Percentiles rank a stretch among this genome's conserved stretches.
phyloP scores from a whole-genome alignment of 305 asterid genomes.

The Fraxinus angustifolia region DNA sequence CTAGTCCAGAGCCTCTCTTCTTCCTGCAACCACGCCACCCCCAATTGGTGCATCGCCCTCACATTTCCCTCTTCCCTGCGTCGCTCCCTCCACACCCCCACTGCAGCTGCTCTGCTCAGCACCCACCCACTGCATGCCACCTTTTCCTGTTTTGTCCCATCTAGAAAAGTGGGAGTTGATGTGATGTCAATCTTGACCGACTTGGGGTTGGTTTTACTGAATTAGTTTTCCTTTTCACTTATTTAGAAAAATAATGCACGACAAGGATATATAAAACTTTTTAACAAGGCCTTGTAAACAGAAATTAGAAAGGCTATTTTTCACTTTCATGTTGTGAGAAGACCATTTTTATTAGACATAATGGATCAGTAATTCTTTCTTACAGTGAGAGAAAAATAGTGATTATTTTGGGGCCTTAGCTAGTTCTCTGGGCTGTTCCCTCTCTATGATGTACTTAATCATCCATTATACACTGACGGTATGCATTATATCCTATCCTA shows the following conservation, averaged over 20 bases:
- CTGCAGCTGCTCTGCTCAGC: neutral
- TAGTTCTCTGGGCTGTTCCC: neutral
- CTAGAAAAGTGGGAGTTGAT: neutral
- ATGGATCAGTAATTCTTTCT: neutral
- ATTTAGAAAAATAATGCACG: neutral
- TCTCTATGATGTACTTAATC: neutral
- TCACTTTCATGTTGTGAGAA: neutral
- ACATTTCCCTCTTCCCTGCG: neutral
- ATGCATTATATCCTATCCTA: neutral
- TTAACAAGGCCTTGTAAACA: neutral
- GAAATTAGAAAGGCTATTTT: neutral
- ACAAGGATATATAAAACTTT: neutral
- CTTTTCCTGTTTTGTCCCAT: neutral
- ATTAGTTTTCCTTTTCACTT: neutral
- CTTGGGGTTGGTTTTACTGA: neutral
- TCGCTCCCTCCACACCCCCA: neutral
- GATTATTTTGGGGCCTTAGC: neutral
- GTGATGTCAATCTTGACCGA: neutral
- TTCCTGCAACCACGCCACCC: neutral
- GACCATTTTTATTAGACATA: neutral
- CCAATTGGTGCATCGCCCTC: neutral
- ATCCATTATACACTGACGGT: neutral
- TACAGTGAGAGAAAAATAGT: neutral
- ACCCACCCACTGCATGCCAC: neutral
- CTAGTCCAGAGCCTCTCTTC: neutral